These are phyloP conservation scores for Phaeosphaeriaceae sp. DNA, from an alignment of 2,329 filamentous ascomycete species.

Conservation along the genomic window DNA sequence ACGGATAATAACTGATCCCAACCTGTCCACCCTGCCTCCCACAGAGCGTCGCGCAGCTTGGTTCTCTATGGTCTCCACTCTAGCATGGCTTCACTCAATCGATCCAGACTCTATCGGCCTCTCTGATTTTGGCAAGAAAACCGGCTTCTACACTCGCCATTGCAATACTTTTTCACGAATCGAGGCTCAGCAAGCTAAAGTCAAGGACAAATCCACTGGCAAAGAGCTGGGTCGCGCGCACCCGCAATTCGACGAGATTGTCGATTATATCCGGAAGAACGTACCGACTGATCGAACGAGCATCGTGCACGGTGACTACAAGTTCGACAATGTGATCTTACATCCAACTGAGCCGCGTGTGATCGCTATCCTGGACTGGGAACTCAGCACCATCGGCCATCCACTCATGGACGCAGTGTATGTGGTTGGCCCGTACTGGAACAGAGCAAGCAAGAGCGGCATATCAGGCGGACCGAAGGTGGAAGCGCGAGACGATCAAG, in stretches of 20 bases:
- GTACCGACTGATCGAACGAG: conserved; percentile 76
- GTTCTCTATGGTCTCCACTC: conserved; percentile 70
- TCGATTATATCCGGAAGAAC: conserved; percentile 73
- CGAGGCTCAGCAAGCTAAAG: conserved; percentile 76
- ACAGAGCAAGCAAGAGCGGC: conserved; percentile 40
- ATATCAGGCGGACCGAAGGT: conserved; percentile 44
- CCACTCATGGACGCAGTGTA: conserved; percentile 90
- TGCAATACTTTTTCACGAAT: conserved; percentile 81
- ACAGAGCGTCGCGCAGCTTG: conserved; percentile 63
- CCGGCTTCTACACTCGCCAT: conserved; percentile 84
- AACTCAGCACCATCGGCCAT: conserved; percentile 95
- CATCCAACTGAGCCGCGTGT: conserved; percentile 85
- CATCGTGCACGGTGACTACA: conserved; percentile 93
- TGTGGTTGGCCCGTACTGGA: conserved; percentile 62
- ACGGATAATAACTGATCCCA: conserved; percentile 87
- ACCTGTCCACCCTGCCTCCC: conserved; percentile 72
- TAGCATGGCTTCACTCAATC: conserved; percentile 84
- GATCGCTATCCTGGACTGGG: conserved; percentile 95
- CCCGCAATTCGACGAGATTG: conserved; percentile 79
- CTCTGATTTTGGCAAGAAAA: conserved; percentile 72
- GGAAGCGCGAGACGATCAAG: conserved; percentile 47
- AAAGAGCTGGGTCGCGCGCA: conserved; percentile 72
- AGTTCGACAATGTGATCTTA: conserved; percentile 71
- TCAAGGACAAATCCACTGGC: conserved; percentile 73
- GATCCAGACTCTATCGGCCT: conserved; percentile 72